These are phyloP conservation scores for Botrytis tulipae DNA, from an alignment of 2,329 filamentous ascomycete genomes.

Conservation along the genomic window DNA sequence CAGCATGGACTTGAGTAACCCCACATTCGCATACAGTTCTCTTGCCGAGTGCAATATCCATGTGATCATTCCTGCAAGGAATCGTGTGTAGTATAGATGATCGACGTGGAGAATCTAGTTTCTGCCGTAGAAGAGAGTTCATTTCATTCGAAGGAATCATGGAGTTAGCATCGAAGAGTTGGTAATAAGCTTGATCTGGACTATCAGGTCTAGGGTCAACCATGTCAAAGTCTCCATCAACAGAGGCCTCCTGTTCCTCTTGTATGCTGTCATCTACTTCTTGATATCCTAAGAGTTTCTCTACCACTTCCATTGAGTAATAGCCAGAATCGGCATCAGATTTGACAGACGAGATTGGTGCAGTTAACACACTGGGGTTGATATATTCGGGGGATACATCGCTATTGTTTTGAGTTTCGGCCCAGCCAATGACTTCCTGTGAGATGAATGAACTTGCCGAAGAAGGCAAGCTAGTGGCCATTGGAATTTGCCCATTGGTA, in stretches of 20 bases:
- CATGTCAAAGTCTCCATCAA: not conserved
- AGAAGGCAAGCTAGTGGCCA: not conserved
- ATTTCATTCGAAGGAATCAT: conserved; percentile 16
- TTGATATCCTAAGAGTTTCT: not conserved
- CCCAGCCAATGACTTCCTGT: not conserved
- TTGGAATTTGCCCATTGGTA: not conserved
- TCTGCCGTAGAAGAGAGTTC: not conserved
- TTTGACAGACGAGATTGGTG: conserved; percentile 1
- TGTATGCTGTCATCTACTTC: not conserved
- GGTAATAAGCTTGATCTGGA: conserved; percentile 18
- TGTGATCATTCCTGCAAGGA: conserved; percentile 14
- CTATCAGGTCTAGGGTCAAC: not conserved
- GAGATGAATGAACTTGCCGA: not conserved
- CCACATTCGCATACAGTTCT: conserved; percentile 11
- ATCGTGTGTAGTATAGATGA: conserved; percentile 16
- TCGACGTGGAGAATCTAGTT: conserved; percentile 1
- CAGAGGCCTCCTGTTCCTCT: not conserved
- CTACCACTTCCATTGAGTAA: conserved; percentile 12
- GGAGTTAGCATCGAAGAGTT: conserved; percentile 17
- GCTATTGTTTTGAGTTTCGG: not conserved
- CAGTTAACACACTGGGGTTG: conserved; percentile 1
- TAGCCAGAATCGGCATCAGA: conserved; percentile 12
- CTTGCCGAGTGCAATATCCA: conserved; percentile 4
- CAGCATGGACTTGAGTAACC: conserved; percentile 16
- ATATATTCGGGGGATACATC: not conserved